Evolutionary conservation across 208 protist species (phyloP).

Genomic region (Crithidia expoeki): DNA sequence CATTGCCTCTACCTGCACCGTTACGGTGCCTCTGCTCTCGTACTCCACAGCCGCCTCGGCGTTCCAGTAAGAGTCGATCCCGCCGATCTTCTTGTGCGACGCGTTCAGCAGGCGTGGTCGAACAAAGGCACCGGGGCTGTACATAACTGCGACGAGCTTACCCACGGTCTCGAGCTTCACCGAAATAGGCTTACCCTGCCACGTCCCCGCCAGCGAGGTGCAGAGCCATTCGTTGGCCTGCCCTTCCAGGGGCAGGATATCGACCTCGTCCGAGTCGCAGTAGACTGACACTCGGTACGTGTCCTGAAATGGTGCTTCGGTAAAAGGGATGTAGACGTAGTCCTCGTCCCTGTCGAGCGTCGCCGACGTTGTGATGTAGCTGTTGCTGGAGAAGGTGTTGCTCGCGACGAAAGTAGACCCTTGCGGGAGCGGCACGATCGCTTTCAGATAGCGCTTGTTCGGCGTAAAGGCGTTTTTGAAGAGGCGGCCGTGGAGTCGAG

Average conservation of each 20-base stretch:
- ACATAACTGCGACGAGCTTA: slow-evolving; percentile 63
- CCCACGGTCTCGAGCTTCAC: slow-evolving; percentile 59
- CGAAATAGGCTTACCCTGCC: slow-evolving; percentile 60
- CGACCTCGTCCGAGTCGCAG: slow-evolving; percentile 83
- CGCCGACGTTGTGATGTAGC: slow-evolving; percentile 87
- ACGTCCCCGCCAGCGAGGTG: slow-evolving; percentile 57
- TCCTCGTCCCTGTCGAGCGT: slow-evolving; percentile 56
- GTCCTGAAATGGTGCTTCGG: slow-evolving; percentile 77
- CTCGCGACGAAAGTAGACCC: slow-evolving; percentile 85
- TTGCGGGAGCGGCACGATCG: slow-evolving; percentile 86
- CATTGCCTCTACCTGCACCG: slow-evolving; percentile 79
- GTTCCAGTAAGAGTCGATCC: slow-evolving; percentile 89
- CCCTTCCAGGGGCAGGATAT: slow-evolving; percentile 56
- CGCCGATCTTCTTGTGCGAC: slow-evolving; percentile 67
- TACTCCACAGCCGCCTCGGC: slow-evolving; percentile 77
- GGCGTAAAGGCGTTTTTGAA: slow-evolving; percentile 78
- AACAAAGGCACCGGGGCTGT: slow-evolving; percentile 73
- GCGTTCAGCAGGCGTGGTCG: slow-evolving; percentile 62
- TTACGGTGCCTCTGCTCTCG: slow-evolving; percentile 53
- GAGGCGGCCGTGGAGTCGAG: slow-evolving; percentile 84
- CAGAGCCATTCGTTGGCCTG: slow-evolving; percentile 68
- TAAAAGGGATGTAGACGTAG: slow-evolving; percentile 92
- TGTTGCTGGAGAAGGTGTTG: slow-evolving; percentile 87
- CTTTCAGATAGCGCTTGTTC: slow-evolving; percentile 86
- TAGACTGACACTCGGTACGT: slow-evolving; percentile 86